Evolutionary conservation across 148 eudicot genomes (phyloP), one percentile per base, ranked within the genome.

Genomic region (Beta vulgaris): DNA sequence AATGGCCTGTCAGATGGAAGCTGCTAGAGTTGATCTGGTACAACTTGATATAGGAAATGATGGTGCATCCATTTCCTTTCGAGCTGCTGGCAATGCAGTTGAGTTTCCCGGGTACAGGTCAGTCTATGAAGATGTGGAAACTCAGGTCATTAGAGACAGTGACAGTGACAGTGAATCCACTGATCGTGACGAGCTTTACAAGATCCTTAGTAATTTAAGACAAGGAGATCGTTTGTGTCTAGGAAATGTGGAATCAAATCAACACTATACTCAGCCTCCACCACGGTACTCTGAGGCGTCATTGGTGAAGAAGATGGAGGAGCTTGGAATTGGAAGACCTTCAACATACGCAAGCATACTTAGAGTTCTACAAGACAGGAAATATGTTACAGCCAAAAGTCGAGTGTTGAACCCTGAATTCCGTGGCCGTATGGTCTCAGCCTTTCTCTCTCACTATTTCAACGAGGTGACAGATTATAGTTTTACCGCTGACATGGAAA

Each of bases 401-500:
- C 87, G 97, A 44, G 77, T 85, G 37, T 64, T 95, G 16, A 76
- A 79, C 69, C 97, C 97, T 7, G 96, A 95, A 84, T 95, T 95
- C 81, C 98, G 97, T 77, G 98, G 98, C 31, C 93, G 97, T 65
- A 95, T 95, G 98, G 93, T 95, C 62, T 92, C 98, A 32, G 93
- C 98, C 21, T 95, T 86, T 79, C 91, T 95, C 60, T 83, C 90
- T 29, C 91, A 89, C 72, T 85, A 92, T 85, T 95, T 95, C 76
- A 83, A 96, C 6, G 98, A 95, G 87, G 96, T 95, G 40, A 90
- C 91, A 3, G 93, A 95, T 75, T 90, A 95, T 84, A 87, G 91
- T 83, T 95, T 95, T 79, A 95, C 97, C 44, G 98, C 98, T 68
- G 98, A 95, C 73, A 95, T 95, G 96, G 97, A 95, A 86, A 83